Percentiles rank a stretch among this genome's conserved stretches.
These are phyloP conservation scores for Thielaviopsis musarum DNA, from an alignment of 2,329 filamentous ascomycete genomes.

Conservation along the genomic window DNA sequence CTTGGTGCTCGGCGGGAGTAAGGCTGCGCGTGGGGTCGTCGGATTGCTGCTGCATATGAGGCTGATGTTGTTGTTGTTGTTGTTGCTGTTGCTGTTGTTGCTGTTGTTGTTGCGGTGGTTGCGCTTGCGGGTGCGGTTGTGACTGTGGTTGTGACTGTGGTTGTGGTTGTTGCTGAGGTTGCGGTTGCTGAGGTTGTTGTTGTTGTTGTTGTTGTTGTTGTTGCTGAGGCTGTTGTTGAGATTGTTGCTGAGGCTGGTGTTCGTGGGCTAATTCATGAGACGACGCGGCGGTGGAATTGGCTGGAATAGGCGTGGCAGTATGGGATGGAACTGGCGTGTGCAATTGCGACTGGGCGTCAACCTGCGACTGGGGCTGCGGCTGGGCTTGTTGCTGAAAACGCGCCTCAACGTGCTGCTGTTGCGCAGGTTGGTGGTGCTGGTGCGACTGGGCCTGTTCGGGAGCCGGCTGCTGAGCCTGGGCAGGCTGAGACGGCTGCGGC, in stretches of 20 bases:
- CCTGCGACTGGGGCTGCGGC: not conserved
- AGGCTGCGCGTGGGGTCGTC: not conserved
- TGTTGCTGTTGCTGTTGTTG: not conserved
- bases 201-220: not conserved
- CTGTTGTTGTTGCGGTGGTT: not conserved
- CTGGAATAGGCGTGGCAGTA: not conserved
- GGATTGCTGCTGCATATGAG: not conserved
- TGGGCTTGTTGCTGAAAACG: not conserved
- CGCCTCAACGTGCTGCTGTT: not conserved
- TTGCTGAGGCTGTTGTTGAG: not conserved
- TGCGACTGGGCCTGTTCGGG: slow-evolving; percentile 1
- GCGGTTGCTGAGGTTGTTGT: not conserved
- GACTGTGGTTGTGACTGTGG: not conserved
- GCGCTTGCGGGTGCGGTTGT: not conserved
- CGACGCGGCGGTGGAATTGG: not conserved
- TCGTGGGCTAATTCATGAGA: slow-evolving; percentile 4
- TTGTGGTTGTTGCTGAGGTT: not conserved
- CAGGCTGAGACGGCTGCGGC: slow-evolving; percentile 10
- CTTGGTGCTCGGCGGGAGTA: slow-evolving; percentile 6
- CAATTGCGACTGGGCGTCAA: not conserved
- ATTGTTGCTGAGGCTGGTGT: not conserved
- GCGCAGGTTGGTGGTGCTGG: not conserved
- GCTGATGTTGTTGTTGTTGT: slow-evolving; percentile 2
- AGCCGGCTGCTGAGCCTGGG: not conserved
- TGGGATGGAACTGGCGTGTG: slow-evolving; percentile 4